These are phyloP conservation scores for Aspergillus sp. DNA, from an alignment of 2,329 filamentous ascomycete genomes.

Conservation along the genomic window DNA sequence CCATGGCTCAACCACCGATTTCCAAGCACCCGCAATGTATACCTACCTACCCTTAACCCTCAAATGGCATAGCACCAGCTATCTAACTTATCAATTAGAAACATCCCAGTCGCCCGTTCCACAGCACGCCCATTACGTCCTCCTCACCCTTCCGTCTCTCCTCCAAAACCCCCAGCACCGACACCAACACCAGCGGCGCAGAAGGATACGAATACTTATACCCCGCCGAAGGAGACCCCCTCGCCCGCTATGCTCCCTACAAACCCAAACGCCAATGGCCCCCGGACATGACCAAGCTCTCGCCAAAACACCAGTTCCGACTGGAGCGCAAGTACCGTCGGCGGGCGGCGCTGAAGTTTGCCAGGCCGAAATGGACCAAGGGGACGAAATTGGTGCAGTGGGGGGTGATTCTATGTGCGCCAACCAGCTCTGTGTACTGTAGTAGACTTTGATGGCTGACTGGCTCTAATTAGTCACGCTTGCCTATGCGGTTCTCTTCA, in stretches of 20 bases:
- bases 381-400: constrained; percentile 51
- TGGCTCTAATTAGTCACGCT: neutral
- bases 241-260: constrained; percentile 47
- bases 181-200: neutral
- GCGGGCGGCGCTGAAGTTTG: constrained; percentile 53
- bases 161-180: constrained; percentile 10
- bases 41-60: neutral
- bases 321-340: constrained; percentile 59
- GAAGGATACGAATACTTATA: neutral
- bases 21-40: neutral
- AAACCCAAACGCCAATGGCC: constrained; percentile 56
- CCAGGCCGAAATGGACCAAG: constrained; percentile 51
- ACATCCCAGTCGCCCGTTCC: constrained; percentile 2
- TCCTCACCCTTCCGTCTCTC: constrained; percentile 12
- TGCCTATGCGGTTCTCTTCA: constrained; percentile 37
- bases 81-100: neutral
- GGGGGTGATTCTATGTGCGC: constrained; percentile 44
- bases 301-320: constrained; percentile 59
- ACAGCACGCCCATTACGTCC: constrained; percentile 1
- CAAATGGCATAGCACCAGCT: neutral
- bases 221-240: constrained; percentile 5
- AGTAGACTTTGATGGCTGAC: neutral
- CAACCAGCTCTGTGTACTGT: constrained; percentile 5
- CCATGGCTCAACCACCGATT: neutral
- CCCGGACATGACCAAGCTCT: constrained; percentile 54